Percentiles rank a stretch among this genome's conserved stretches.
Conservation (phyloP, 225 moss, liverwort and hornwort species). For the Anthoceros angustus region DNA sequence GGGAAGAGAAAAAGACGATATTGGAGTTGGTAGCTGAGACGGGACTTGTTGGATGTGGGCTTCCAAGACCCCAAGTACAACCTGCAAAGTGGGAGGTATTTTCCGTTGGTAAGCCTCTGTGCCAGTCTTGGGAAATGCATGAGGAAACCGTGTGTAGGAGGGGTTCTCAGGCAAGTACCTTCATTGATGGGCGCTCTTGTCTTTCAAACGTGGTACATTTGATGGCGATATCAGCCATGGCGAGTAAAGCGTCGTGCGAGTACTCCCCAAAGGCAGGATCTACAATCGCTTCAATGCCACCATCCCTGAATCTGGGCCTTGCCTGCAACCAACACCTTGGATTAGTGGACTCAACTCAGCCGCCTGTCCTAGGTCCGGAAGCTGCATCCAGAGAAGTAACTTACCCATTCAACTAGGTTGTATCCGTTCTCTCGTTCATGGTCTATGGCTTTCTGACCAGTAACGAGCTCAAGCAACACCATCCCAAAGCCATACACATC, state of each 20-base stretch:
- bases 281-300: not conserved
- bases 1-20: not conserved
- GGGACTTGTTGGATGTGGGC: not conserved
- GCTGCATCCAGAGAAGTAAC: not conserved
- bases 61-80: not conserved
- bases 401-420: conserved; percentile 43
- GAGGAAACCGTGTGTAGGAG: no score
- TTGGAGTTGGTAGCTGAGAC: not conserved
- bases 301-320: not conserved
- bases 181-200: not conserved
- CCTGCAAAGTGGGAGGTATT: not conserved
- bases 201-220: not conserved
- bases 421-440: conserved; percentile 33
- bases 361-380: no score
- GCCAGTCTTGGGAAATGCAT: not conserved
- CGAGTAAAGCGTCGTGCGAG: not conserved
- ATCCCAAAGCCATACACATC: conserved; percentile 49
- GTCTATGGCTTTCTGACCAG: conserved; percentile 39
- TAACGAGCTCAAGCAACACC: conserved; percentile 33
- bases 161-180: not conserved
- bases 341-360: no score
- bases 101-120: not conserved
- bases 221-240: not conserved
- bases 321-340: not conserved
- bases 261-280: not conserved